Evolutionary conservation across 225 moss, liverwort and hornwort genomes (phyloP).

Genomic region (Rhytidiadelphus loreus): DNA sequence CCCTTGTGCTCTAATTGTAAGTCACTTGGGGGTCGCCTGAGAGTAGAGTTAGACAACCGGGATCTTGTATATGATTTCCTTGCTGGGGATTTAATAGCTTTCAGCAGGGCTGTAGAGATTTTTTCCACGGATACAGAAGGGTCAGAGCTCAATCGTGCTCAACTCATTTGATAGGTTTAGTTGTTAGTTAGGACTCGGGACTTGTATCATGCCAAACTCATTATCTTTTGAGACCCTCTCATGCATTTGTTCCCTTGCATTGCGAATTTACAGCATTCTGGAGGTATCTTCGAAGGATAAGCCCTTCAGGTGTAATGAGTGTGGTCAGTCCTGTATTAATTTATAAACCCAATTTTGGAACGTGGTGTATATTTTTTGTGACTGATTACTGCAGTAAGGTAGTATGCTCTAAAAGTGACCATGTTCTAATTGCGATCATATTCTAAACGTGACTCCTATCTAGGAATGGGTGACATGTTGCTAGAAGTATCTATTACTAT

Average conservation of each 20-base stretch:
- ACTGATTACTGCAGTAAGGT: background rate
- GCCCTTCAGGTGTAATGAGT: background rate
- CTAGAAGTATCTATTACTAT: too few species aligned
- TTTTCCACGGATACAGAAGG: background rate
- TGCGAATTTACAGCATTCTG: background rate
- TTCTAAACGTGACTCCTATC: too few species aligned
- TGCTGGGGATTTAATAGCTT: conserved; percentile 20
- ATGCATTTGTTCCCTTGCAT: background rate
- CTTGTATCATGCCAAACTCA: conserved; percentile 6
- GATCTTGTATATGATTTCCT: conserved; percentile 1
- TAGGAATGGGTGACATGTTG: too few species aligned
- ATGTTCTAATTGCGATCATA: too few species aligned
- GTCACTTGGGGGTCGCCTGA: background rate
- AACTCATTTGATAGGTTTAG: background rate
- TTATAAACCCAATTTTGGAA: background rate
- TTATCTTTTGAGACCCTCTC: background rate
- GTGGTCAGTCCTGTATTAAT: background rate
- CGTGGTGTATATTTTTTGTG: background rate
- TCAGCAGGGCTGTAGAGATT: conserved; percentile 18
- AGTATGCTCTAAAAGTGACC: too few species aligned
- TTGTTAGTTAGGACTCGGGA: background rate
- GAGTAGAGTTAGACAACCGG: background rate
- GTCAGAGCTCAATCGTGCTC: background rate
- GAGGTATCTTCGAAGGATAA: background rate
- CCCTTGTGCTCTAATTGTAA: background rate